phyloP scores from a whole-genome alignment of 23 red algal species.

The Agarophyton chilense region DNA sequence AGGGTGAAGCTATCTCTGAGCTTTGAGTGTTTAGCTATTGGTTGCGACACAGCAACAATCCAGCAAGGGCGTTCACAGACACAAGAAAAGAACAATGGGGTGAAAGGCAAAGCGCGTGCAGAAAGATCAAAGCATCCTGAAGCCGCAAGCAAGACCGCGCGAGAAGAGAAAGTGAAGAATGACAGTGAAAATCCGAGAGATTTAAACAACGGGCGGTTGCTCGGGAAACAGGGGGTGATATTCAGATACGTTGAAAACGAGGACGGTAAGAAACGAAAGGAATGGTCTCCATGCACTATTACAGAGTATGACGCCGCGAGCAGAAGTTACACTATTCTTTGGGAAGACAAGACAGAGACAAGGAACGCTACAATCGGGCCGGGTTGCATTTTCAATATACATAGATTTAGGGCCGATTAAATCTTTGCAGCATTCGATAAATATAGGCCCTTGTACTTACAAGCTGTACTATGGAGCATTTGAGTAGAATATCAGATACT shows the following conservation, averaged over 20 bases:
- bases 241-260: conserved; percentile 12
- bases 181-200: not conserved
- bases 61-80: not conserved
- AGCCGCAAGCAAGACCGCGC: not conserved
- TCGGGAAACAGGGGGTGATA: conserved; percentile 26
- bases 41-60: not conserved
- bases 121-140: not conserved
- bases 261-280: not conserved
- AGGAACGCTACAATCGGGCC: conserved; percentile 29
- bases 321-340: conserved; percentile 42
- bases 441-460: too few relatives aligned
- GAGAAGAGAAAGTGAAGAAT: not conserved
- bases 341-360: conserved; percentile 3
- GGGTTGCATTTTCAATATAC: conserved; percentile 28
- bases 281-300: conserved; percentile 9
- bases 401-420: conserved; percentile 17
- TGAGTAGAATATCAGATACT: too few relatives aligned
- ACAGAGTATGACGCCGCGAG: not conserved
- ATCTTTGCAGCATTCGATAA: not conserved
- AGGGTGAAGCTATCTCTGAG: not conserved
- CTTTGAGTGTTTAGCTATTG: not conserved
- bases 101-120: not conserved
- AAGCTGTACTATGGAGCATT: too few relatives aligned
- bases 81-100: not conserved
- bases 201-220: conserved; percentile 45